Evolutionary conservation across 768 basidiomycete species (phyloP), one percentile per base, ranked within the genome.

Genomic region (Sutorius australiensis): DNA sequence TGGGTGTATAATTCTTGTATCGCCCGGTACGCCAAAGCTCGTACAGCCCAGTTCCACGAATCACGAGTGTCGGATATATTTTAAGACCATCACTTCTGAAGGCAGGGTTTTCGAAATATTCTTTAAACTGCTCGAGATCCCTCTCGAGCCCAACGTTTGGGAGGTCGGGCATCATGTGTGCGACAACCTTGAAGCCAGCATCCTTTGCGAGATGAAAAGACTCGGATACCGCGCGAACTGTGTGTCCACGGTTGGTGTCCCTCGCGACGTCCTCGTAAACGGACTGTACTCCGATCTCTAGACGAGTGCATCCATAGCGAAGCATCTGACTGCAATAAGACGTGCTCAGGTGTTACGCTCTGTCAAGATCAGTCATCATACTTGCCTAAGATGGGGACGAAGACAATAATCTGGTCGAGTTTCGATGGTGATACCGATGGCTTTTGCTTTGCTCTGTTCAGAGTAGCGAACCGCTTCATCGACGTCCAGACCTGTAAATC

Each of bases 101-200:
- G 0, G 90, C 90, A 11, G 97, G 97, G 66, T 97, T 98, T 74
- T 99, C 97, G 62, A 99, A 99, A 70, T 94, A 99, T 68, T 98
- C 97, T 68, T 97, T 95, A 80, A 99, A 99, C 65, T 98, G 97
- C 64, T 94, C 94, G 43, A 99, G 81, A 71, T 99, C 97, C 51
- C 97, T 84, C 74, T 98, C 97, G 54, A 95, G 80, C 32, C 97
- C 97, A 52, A 98, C 92, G 67, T 99, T 99, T 9, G 95, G 95
- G 9, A 98, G 80, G 69, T 99, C 95, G 13, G 95, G 94, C 95
- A 99, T 99, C 97, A 98, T 98, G 68, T 99, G 97, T 17, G 95
- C 95, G 28, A 99, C 97, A 50, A 99, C 95, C 72, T 99, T 99
- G 86, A 97, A 99, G 5, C 97, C 97, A 2, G 95, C 97, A 63